Evolutionary conservation across 441 rosid genomes (phyloP), one percentile per base, ranked within the genome.

Genomic region (Eutrema salsugineum): DNA sequence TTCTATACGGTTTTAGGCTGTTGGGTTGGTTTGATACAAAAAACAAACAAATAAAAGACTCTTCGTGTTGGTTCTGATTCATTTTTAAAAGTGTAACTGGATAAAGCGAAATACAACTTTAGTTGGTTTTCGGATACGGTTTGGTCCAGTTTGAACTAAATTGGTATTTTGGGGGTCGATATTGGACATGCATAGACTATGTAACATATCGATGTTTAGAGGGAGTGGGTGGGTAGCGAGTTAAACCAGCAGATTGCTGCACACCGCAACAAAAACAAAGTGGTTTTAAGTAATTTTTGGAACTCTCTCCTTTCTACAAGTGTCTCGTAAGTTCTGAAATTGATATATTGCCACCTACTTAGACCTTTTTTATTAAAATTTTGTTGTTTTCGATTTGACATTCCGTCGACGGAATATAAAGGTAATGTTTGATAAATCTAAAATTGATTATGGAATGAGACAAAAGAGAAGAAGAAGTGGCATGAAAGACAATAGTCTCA

Each of bases 381-480:
- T 39, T 35, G 10, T 11, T 10, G 5, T 20, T 32, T 17, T 60
- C 35, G 11, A 36, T 17, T 1, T 19, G 58, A 43, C 35, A 35
- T 3, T 24, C n/a, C 36, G 3, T 62, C 10, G 60, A 68, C 65
- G 32, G 65, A 38, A 17, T 3, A 15, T 63, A 75, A 61, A 71
- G 75, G 70, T 28, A 51, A 61, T 10, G 48, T 62, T 28, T 47
- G 40, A 17, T 22, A 51, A 44, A 56, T 14, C 32, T 1, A 19
- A 44, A 5, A 58, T 73, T 59, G 40, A 74, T 59, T 19, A 75
- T 61, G 65, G 79, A 76, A 48, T 63, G 62, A 64, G 76, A 76
- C 76, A 70, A 66, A 66, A 38, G 60, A 47, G 66, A 63, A 70
- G 60, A 47, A 55, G 43, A 63, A 47, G 28, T 57, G 61, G 20